Evolutionary conservation across 1,139 yeast genomes (phyloP), one percentile per base, ranked within the genome.

Genomic region (Geotrichum histeridarum): DNA sequence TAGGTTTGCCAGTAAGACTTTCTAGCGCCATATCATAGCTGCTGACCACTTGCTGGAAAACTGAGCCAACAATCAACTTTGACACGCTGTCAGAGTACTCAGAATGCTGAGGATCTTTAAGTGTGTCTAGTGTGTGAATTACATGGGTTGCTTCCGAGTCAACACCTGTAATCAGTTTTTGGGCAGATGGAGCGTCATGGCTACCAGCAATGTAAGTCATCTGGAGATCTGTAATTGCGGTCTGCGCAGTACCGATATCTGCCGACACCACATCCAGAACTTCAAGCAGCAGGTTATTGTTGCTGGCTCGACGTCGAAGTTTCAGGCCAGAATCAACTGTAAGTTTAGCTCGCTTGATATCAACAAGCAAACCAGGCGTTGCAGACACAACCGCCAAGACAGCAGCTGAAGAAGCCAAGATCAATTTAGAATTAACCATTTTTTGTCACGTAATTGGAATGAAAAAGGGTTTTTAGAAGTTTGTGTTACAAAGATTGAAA

Each of bases 31-130:
- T 70, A 55, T 67, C 69, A 32, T 64, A 65, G 41, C 70, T 70
- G 58, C 67, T 68, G 51, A 70, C 65, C 18, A 69, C 61, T 14
- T 69, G 63, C 58, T 68, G 72, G 54, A 66, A 66, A 48, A 65
- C 58, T 12, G 72, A 70, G 8, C 64, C 61, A 8, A 67, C 62
- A 38, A 67, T 57, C 32, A 62, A 54, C 46, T 59, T 56, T 14
- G 63, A 65, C 33, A 67, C 57, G 6, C 59, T 63, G 42, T 55
- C 54, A 18, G 71, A 61, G 17, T 57, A 50, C 15, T 68, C 69
- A 55, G 31, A 64, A 59, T 62, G 58, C 12, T 61, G 31, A 27
- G 68, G 66, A 27, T 63, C 57, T 32, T 64, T 55, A 12, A 62
- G 63, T 12, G 59, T 54, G 15, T 60, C 56, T 14, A 65, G 51